A percentile compares a stretch with the other conserved stretches of the same genome.
phyloP scores from a whole-genome alignment of 441 rosid species.

The Mallotus repandus region DNA sequence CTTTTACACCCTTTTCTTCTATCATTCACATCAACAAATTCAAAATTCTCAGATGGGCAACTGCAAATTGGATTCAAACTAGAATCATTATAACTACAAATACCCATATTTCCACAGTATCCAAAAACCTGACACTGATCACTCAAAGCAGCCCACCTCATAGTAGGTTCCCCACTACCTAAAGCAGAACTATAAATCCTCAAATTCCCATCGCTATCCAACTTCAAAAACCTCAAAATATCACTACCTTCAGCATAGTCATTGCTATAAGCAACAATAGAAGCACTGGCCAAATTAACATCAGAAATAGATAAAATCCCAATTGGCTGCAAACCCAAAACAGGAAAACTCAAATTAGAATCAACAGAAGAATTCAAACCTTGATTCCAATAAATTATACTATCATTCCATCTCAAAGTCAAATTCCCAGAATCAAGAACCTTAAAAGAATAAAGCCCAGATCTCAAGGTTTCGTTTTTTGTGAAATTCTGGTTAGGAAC shows the following conservation, averaged over 20 bases:
- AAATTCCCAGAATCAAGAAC: conserved; percentile 48
- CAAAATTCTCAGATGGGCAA: conserved; percentile 74
- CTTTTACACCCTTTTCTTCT: conserved; percentile 65
- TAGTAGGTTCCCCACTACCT: conserved; percentile 23
- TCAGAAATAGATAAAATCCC: conserved; percentile 51
- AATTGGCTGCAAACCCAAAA: conserved; percentile 39
- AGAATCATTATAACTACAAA: conserved; percentile 56
- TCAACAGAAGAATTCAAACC: conserved; percentile 50
- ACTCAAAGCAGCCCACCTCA: conserved; percentile 60
- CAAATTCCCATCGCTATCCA: conserved; percentile 72
- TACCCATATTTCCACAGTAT: conserved; percentile 65
- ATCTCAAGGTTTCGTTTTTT: conserved; percentile 33
- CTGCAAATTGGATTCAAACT: conserved; percentile 42
- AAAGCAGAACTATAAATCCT: conserved; percentile 50
- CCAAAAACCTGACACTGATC: conserved; percentile 75
- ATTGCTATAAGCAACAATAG: conserved; percentile 48
- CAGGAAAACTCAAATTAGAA: conserved; percentile 50
- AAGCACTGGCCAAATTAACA: conserved; percentile 26
- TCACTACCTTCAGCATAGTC: conserved; percentile 63
- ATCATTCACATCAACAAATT: conserved; percentile 48
- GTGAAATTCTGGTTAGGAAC: conserved; percentile 63
- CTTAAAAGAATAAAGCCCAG: conserved; percentile 58
- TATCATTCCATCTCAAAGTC: conserved; percentile 52
- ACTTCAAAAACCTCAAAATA: conserved; percentile 56
- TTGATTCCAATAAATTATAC: conserved; percentile 48